Conservation (phyloP, 1,139 yeast species). For the Candida sanyaensis region DNA sequence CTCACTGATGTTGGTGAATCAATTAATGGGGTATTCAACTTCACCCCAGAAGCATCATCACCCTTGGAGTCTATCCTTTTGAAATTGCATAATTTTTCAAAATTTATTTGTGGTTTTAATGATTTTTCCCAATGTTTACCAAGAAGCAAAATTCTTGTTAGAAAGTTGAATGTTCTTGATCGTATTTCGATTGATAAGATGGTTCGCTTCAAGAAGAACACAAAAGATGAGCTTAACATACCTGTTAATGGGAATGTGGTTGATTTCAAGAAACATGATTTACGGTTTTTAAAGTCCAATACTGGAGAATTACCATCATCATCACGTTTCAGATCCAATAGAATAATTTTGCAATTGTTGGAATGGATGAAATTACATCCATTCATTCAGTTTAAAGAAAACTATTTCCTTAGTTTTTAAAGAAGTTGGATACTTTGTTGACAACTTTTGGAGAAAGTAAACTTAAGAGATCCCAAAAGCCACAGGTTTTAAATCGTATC, state of each 20-base stretch:
- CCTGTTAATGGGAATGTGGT: slow-evolving; percentile 31
- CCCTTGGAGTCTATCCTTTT: slow-evolving; percentile 12
- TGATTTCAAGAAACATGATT: slow-evolving; percentile 39
- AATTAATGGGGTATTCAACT: slow-evolving; percentile 11
- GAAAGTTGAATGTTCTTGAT: slow-evolving; percentile 17
- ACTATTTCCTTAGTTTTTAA: slow-evolving; percentile 23
- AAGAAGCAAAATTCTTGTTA: slow-evolving; percentile 11
- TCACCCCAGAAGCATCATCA: slow-evolving; percentile 4
- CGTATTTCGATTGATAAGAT: slow-evolving; percentile 14
- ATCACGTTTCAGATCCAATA: slow-evolving; percentile 19
- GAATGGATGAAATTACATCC: slow-evolving; percentile 46
- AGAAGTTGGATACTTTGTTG: slow-evolving; percentile 15
- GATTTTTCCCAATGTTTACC: slow-evolving; percentile 12
- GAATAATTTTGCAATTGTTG: slow-evolving; percentile 30
- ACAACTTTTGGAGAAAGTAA: slow-evolving; percentile 13
- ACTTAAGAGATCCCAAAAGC: slow-evolving; percentile 14
- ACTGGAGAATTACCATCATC: slow-evolving; percentile 12
- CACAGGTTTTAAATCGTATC: slow-evolving; percentile 19
- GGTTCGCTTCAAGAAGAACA: slow-evolving; percentile 4
- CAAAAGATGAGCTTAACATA: slow-evolving; percentile 5
- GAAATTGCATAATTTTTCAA: slow-evolving; percentile 17
- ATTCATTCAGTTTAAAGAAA: slow-evolving; percentile 32
- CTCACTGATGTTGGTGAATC: slow-evolving; percentile 11
- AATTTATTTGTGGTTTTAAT: slow-evolving; percentile 16
- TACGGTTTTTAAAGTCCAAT: slow-evolving; percentile 27